Evolutionary conservation across 2,329 filamentous ascomycete species (phyloP), one percentile per base, ranked within the genome.

Genomic region (Colletotrichum magnum): DNA sequence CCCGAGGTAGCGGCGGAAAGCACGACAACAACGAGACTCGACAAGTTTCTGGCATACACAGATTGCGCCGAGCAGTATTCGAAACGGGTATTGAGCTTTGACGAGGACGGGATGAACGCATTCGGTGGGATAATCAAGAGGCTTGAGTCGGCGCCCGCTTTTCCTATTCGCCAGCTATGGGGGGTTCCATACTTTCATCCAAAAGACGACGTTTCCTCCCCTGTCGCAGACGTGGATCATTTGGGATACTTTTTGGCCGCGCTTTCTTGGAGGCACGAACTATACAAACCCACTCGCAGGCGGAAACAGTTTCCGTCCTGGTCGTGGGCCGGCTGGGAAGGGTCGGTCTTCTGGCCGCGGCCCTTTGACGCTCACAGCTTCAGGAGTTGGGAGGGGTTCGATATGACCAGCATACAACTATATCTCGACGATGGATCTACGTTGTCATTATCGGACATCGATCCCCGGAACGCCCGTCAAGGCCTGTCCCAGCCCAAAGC

Each of bases 311-410:
- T 62, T n/a, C 59, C 59, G n/a, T 62, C 59, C 1, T 62, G 59
- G 59, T 62, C 59, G 6, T 62, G 59, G 59, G 47, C 26, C 16
- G 59, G 59, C 18, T 62, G 59, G 59, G 59, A 62, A 62, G 59
- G 59, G 2, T 62, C 50, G 10, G 59, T 54, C 3, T 36, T 50
- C 15, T 62, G 59, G 59, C 59, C 59, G 36, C 45, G n/a, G 36
- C 59, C 50, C 15, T 21, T 47, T 4, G 50, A 54, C 24, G 6
- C 26, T 13, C 51, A 62, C 50, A 62, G 51, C 39, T 36, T 54
- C 10, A 45, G 41, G 15, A 54, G 51, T 41, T 21, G 16, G 26
- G 59, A 47, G 24, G 13, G 39, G 3, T 7, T 32, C n/a, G 59
- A n/a, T 50, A 32, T 54, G 50, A 50, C 50, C 39, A 62, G 59